Evolutionary conservation across 768 basidiomycete species (phyloP).

Genomic region (Panaeolus cyanescens): DNA sequence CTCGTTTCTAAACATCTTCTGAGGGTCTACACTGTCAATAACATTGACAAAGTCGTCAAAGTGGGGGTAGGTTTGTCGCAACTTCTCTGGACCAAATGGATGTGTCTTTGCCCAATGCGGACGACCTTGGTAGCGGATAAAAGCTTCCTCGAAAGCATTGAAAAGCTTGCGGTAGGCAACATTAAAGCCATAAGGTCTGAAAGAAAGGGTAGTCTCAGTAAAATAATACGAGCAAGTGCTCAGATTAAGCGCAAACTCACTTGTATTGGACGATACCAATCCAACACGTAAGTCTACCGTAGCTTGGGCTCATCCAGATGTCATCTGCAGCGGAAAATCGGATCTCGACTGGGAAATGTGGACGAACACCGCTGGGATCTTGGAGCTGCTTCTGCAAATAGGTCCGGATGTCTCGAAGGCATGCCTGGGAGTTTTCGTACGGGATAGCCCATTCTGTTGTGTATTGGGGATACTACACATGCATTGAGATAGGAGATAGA

Average conservation of each 20-base stretch:
- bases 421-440: conserved; percentile 61
- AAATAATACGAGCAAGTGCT: neutral
- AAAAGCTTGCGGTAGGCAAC: conserved; percentile 84
- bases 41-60: conserved; percentile 79
- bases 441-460: conserved; percentile 97
- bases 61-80: conserved; percentile 74
- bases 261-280: conserved; percentile 98
- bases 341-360: conserved; percentile 93
- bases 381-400: conserved; percentile 73
- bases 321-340: conserved; percentile 88
- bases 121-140: conserved; percentile 70
- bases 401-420: conserved; percentile 67
- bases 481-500: conserved; percentile 9
- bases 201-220: conserved; percentile 4
- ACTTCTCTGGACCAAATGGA: conserved; percentile 58
- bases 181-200: conserved; percentile 82
- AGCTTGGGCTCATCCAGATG: conserved; percentile 92
- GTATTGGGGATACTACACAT: conserved; percentile 87
- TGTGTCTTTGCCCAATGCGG: conserved; percentile 99
- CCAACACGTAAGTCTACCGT: conserved; percentile 81
- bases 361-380: conserved; percentile 74
- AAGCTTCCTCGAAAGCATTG: conserved; percentile 70
- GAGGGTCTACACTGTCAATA: conserved; percentile 69
- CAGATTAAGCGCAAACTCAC: conserved; percentile 45
- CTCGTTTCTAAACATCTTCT: conserved; percentile 81